A percentile compares a stretch with the other conserved stretches of the same genome.
These are phyloP conservation scores for Aristolochia fimbriata DNA, from an alignment of 164 flowering plant species.

Conservation along the genomic window DNA sequence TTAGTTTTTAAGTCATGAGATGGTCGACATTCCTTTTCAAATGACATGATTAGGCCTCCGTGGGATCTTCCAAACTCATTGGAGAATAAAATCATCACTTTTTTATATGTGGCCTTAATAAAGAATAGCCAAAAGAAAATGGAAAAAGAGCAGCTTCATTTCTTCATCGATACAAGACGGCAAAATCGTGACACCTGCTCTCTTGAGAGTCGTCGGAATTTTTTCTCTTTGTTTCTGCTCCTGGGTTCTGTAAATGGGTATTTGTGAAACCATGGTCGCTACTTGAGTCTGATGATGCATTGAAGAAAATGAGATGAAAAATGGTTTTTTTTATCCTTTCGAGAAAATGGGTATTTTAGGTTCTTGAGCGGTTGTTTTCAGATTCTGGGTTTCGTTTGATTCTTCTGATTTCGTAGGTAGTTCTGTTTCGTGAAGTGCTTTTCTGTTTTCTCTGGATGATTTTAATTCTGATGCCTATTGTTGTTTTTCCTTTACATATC, in stretches of 20 bases:
- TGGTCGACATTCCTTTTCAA: constrained; percentile 11
- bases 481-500: too few species aligned
- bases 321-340: background rate
- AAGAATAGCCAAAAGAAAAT: background rate
- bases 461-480: too few species aligned
- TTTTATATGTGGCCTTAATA: background rate
- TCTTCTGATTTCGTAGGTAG: too few species aligned
- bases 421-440: too few species aligned
- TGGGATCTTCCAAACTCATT: constrained; percentile 58
- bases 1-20: background rate
- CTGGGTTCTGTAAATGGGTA: background rate
- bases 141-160: background rate
- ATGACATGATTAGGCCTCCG: constrained; percentile 13
- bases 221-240: background rate
- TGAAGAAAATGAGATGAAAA: background rate
- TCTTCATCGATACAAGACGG: background rate
- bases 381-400: too few species aligned
- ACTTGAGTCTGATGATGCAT: background rate
- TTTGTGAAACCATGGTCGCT: background rate
- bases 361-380: background rate
- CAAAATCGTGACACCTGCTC: background rate
- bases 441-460: too few species aligned
- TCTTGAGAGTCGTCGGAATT: background rate
- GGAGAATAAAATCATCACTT: constrained; percentile 22
- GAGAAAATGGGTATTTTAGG: background rate